These are phyloP conservation scores for Penicillium salamii DNA, from an alignment of 495 filamentous ascomycete species.

Conservation along the genomic window DNA sequence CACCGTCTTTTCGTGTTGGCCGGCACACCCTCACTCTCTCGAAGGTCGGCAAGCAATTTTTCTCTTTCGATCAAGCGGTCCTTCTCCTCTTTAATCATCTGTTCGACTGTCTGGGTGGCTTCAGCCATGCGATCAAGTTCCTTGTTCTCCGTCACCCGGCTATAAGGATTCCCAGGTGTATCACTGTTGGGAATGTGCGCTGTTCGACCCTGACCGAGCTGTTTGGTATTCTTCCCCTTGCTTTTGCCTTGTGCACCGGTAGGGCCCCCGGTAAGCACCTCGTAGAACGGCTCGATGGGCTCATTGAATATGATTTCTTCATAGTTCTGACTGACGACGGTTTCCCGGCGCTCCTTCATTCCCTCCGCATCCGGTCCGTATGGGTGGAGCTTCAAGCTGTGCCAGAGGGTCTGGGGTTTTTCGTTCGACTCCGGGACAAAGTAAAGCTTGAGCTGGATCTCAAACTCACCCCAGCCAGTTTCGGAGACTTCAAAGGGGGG, in stretches of 20 bases:
- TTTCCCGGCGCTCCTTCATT: conserved; percentile 59
- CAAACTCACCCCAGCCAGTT: conserved; percentile 97
- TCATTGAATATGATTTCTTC: conserved; percentile 97
- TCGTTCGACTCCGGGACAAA: conserved; percentile 82
- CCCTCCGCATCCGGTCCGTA: conserved; percentile 80
- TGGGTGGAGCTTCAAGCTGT: conserved; percentile 86
- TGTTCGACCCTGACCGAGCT: conserved; percentile 51
- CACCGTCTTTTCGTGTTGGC: conserved; percentile 43
- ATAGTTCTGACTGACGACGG: conserved; percentile 72
- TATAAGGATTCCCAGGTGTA: conserved; percentile 67
- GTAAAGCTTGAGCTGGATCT: conserved; percentile 88
- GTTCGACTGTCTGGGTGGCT: conserved; percentile 65
- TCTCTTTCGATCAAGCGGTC: conserved; percentile 59
- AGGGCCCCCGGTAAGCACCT: conserved; percentile 68
- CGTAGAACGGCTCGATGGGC: conserved; percentile 85
- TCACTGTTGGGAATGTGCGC: conserved; percentile 68
- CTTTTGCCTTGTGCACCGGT: conserved; percentile 32
- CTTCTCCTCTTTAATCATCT: conserved; percentile 67
- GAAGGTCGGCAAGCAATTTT: conserved; percentile 60
- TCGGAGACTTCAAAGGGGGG: conserved; percentile 83
- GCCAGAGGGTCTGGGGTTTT: conserved; percentile 88
- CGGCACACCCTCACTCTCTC: conserved; percentile 52
- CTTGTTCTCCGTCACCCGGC: conserved; percentile 65
- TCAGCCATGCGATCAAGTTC: conserved; percentile 60
- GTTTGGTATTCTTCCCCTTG: conserved; percentile 48